Evolutionary conservation across 2,329 filamentous ascomycete genomes (phyloP), one percentile per base, ranked within the genome.

Genomic region (Cordyceps cateniannulata): DNA sequence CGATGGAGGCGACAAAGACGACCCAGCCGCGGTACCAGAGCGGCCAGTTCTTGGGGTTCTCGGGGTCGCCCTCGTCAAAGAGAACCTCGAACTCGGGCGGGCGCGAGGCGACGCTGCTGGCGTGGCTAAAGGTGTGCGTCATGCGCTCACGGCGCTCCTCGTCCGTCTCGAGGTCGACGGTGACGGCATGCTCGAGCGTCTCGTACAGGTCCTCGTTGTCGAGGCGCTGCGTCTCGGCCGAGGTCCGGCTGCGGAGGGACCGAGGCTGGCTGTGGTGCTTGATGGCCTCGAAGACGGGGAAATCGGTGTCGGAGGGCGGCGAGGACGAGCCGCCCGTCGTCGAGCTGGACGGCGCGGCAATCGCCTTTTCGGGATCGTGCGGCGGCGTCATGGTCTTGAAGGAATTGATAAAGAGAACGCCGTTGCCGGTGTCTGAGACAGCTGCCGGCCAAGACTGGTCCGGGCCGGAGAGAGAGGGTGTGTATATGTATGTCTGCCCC

Each of bases 31-130:
- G 70, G 65, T 76, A 74, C 68, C 75, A 79, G 48, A 87, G 68
- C 0, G 83, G 72, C 88, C 89, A 91, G 68, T 88, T 86, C 63
- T 82, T 79, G 0, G 89, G 88, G 66, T 91, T 87, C 14, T 81
- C 79, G 10, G 78, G 78, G 67, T 89, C 86, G 62, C 81, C 75
- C 1, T 83, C 82, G 18, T 83, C 81, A 70, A 90, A 92, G 67
- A 88, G 85, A 59, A 93, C 81, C 73, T 95, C 90, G 67, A 85
- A 93, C 29, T 85, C 83, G 4, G 84, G 80, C 3, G 76, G 73
- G 2, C 78, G 72, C 18, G 76, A 78, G 3, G 75, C 75, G 25
- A 70, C 71, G 63, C 76, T 61, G 60, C 52, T 61, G 45, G 77
- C 66, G 62, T 76, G 74, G 29, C 73, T 72, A 2, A 77, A 78